Evolutionary conservation across 768 basidiomycete genomes (phyloP), one percentile per base, ranked within the genome.

Genomic region (Austroboletus eburneus): DNA sequence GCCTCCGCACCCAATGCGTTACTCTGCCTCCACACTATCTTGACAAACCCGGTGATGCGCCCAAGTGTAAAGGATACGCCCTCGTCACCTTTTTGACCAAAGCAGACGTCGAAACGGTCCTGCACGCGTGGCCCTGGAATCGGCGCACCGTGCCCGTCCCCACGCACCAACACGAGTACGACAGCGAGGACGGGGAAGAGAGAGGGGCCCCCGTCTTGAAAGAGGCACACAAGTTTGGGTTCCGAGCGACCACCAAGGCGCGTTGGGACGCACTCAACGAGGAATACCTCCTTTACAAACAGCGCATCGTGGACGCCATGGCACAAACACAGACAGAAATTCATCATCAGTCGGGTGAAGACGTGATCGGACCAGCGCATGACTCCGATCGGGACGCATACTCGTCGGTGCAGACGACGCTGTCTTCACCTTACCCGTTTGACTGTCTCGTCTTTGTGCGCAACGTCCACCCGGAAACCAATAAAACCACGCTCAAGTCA

Each of bases 1-100:
- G 37, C 5, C 35, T 58, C 18, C 65, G 62, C 18, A 57, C 89
- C 5, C 81, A 90, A 57, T 52, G 61, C 30, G 69, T 91, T 34
- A 50, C 64, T 2, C 71, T 87, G 22, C 85, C 82, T 12, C 70
- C 77, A 1, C 85, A 89, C 55, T 76, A 83, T 58, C 73, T 77
- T 39, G 85, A 87, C 58, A 72, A 71, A 42, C 74, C 77, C 13
- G 77, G 67, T 2, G 72, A 75, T 21, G 54, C 66, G 13, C 79
- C 83, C 2, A 76, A 74, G 44, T 83, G 76, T 63, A 90, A 85
- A 69, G 85, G 85, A 2, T 91, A 90, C 51, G 86, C 87, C 0
- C 75, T 91, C 23, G 68, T 91, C 44, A 79, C 79, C 0, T 68
- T 91, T 36, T 62, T 69, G 3, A 47, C 64, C 5, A 29, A 58